Evolutionary conservation across 139 green algal genomes (phyloP), one percentile per base, ranked within the genome.

Genomic region (Chlamydomonas incerta): DNA sequence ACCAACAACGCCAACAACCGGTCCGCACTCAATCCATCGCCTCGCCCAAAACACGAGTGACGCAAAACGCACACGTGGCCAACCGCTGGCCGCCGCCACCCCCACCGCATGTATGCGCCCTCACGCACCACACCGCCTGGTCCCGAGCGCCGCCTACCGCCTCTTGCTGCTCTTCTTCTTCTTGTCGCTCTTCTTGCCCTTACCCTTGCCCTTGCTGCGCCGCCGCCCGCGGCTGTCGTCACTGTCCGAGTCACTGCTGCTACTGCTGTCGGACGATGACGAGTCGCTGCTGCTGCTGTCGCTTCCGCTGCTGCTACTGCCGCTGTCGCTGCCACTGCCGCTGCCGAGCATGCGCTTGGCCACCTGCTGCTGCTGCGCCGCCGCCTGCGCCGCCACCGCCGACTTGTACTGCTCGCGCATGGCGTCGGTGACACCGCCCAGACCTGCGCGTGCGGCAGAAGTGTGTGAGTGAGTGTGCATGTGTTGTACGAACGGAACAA

Each of bases 401-500:
- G 94, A 88, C 37, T 91, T 91, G 67, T 94, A 92, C 21, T 83
- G 31, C 72, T 96, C 96, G 62, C 98, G 95, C 94, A 98, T 95
- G 66, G 81, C 75, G 85, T 99, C 98, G 5, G 98, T 99, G 28
- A 99, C 90, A 60, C 96, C 96, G 31, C 98, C 98, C 74, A 99
- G 95, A 35, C 98, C 41, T 50, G 41, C 41, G 41, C 41, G 41
- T 8, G 41, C 41, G 41, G 41, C 41, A 50, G 41, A 5, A 50
- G 8, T 8, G 41, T 50, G 41, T 8, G 41, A 13, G 41, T 50
- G 5, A 50, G 41, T 50, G 5, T 8, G 8, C 41, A 50, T 50
- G 41, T 50, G 41, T 50, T 50, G 41, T 50, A 50, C n/a, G n/a
- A 50, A 50, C 41, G 41, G 41, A 50, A 50, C n/a, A n/a, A n/a